These are phyloP conservation scores for Saccharomycopsis oosterbeekiorum DNA, from an alignment of 805 yeast species.

Conservation along the genomic window DNA sequence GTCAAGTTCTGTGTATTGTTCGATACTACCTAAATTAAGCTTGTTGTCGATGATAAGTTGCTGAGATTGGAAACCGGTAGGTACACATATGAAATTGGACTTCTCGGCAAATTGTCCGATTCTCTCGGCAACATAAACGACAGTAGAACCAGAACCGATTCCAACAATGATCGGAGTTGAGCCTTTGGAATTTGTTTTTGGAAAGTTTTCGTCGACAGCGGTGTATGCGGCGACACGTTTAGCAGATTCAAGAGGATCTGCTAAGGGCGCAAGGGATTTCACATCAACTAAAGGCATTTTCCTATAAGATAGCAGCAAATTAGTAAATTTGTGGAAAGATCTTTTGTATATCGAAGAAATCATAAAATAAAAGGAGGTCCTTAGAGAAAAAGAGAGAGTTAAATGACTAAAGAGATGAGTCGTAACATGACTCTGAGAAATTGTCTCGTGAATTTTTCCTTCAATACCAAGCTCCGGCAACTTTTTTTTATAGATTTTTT, in stretches of 20 bases:
- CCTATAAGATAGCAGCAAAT: neutral
- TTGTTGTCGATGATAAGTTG: conserved; percentile 78
- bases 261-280: conserved; percentile 30
- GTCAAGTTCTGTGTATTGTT: conserved; percentile 73
- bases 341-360: neutral
- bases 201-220: conserved; percentile 86
- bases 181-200: conserved; percentile 37
- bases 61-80: conserved; percentile 95
- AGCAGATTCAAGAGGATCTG: conserved; percentile 54
- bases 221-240: conserved; percentile 81
- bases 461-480: neutral
- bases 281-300: neutral
- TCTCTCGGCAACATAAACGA: conserved; percentile 93
- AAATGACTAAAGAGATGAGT: neutral
- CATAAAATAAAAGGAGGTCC: neutral
- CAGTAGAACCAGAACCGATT: conserved; percentile 95
- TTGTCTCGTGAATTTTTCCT: neutral
- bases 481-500: neutral
- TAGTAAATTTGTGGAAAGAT: neutral
- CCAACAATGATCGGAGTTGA: conserved; percentile 47
- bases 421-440: neutral
- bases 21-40: conserved; percentile 67
- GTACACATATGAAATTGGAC: conserved; percentile 61
- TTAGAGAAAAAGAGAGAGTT: too few relatives aligned
- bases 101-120: conserved; percentile 59